These are phyloP conservation scores for Debaryomyces hansenii DNA, from an alignment of 805 yeast species.

Conservation along the genomic window DNA sequence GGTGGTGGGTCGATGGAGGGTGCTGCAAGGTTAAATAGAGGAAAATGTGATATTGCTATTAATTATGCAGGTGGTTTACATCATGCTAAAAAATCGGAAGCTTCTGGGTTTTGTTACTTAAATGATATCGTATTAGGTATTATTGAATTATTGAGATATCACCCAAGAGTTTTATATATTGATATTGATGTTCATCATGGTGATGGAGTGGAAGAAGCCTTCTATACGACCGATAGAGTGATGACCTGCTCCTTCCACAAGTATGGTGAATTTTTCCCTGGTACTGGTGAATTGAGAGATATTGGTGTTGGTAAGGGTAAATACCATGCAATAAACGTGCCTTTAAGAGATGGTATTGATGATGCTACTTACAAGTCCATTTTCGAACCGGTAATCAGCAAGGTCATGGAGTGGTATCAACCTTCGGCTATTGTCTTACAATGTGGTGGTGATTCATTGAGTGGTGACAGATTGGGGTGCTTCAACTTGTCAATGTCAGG, in stretches of 20 bases:
- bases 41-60: constrained; percentile 90
- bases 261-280: constrained; percentile 96
- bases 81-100: constrained; percentile 96
- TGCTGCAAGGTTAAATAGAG: constrained; percentile 80
- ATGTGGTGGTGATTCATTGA: constrained; percentile 96
- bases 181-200: constrained; percentile 98
- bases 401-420: constrained; percentile 80
- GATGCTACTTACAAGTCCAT: constrained; percentile 83
- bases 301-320: constrained; percentile 90
- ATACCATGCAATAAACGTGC: constrained; percentile 86
- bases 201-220: constrained; percentile 98
- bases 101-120: constrained; percentile 93
- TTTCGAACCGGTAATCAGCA: constrained; percentile 83
- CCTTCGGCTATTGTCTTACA: constrained; percentile 97
- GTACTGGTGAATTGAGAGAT: constrained; percentile 92
- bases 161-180: constrained; percentile 88
- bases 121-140: constrained; percentile 93
- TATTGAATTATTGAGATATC: constrained; percentile 80
- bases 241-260: constrained; percentile 97
- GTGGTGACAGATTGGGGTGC: constrained; percentile 94
- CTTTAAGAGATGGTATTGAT: constrained; percentile 93
- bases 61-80: constrained; percentile 98
- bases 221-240: constrained; percentile 90
- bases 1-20: constrained; percentile 97
- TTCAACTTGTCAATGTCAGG: constrained; percentile 92